A percentile compares a stretch with the other conserved stretches of the same genome.
These are phyloP conservation scores for Claviceps sp. DNA, from an alignment of 2,329 filamentous ascomycete species.

Conservation along the genomic window DNA sequence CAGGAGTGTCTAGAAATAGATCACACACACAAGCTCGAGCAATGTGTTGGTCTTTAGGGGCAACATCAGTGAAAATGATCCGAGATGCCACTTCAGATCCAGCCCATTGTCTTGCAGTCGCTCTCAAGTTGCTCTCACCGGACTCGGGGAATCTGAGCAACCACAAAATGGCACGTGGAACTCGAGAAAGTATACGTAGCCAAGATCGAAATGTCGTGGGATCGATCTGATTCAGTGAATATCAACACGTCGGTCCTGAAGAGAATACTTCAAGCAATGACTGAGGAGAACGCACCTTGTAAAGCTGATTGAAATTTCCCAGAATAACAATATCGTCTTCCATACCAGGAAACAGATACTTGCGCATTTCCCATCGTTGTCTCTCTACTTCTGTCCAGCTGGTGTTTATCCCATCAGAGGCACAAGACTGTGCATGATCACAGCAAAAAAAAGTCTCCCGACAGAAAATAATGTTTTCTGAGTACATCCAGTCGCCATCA, in stretches of 20 bases:
- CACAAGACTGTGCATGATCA: constrained; percentile 85
- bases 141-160: constrained; percentile 92
- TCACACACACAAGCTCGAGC: constrained; percentile 83
- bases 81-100: constrained; percentile 72
- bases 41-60: constrained; percentile 89
- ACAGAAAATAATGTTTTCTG: constrained; percentile 92
- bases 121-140: constrained; percentile 71
- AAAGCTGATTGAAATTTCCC: constrained; percentile 96
- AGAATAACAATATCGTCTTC: constrained; percentile 78
- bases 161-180: constrained; percentile 87
- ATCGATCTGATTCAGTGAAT: constrained; percentile 55
- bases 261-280: background rate
- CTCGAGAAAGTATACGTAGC: constrained; percentile 75
- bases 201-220: constrained; percentile 92
- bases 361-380: constrained; percentile 83
- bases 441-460: constrained; percentile 96
- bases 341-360: constrained; percentile 75
- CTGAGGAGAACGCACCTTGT: constrained; percentile 57
- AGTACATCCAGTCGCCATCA: constrained; percentile 79
- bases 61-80: constrained; percentile 91
- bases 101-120: constrained; percentile 74
- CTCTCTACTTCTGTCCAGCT: constrained; percentile 76
- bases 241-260: background rate
- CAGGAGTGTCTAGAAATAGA: constrained; percentile 89
- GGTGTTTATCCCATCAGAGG: constrained; percentile 50